Conservation (phyloP, 2,329 filamentous ascomycete genomes). For the Paraphaeosphaeria minitans region DNA sequence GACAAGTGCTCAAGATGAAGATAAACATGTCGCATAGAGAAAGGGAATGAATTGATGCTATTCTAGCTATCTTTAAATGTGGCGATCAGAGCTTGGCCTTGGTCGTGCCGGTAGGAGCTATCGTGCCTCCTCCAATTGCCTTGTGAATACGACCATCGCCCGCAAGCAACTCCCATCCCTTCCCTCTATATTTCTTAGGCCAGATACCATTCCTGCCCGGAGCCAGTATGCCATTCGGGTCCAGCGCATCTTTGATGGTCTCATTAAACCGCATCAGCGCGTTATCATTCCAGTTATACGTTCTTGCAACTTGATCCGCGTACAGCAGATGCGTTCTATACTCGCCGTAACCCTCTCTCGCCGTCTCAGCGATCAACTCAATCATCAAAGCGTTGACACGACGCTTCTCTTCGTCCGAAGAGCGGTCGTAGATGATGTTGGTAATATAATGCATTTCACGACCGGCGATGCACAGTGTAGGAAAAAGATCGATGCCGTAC, state of each 20-base stretch:
- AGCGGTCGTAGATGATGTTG: constrained; percentile 59
- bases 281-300: constrained; percentile 51
- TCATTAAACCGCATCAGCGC: constrained; percentile 53
- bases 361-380: constrained; percentile 48
- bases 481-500: constrained; percentile 57
- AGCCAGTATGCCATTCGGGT: constrained; percentile 56
- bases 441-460: constrained; percentile 63
- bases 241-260: constrained; percentile 53
- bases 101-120: constrained; percentile 10
- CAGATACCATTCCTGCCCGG: constrained; percentile 57
- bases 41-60: background rate
- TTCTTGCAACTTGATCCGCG: constrained; percentile 53
- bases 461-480: constrained; percentile 57
- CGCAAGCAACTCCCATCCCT: constrained; percentile 22
- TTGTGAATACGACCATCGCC: constrained; percentile 16
- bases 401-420: constrained; percentile 46
- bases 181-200: constrained; percentile 32
- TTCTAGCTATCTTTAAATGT: background rate
- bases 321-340: constrained; percentile 55
- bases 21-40: background rate
- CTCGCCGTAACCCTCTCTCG: constrained; percentile 52
- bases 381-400: constrained; percentile 45
- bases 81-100: constrained; percentile 2
- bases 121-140: constrained; percentile 23
- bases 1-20: background rate